Percentiles rank a stretch among this genome's conserved stretches.
Conservation (phyloP, 768 basidiomycete genomes). For the Xerocomus potaroensis region DNA sequence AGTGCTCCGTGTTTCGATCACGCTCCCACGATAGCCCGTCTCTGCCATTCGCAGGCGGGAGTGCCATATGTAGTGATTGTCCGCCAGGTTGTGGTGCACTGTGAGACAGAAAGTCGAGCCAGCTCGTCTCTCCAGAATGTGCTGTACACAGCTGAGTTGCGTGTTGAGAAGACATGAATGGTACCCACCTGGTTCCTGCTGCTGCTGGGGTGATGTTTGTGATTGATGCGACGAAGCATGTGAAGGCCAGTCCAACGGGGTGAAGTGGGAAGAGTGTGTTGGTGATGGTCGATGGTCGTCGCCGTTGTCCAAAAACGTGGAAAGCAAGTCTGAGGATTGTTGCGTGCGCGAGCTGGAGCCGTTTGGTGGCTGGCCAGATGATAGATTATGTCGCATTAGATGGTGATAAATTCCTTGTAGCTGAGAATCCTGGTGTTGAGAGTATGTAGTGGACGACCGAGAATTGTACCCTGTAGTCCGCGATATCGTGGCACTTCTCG, state of each 20-base stretch:
- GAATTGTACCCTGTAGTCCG: slow-evolving; percentile 23
- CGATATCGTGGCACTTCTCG: slow-evolving; percentile 21
- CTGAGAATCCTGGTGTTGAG: slow-evolving; percentile 29
- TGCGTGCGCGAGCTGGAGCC: slow-evolving; percentile 20
- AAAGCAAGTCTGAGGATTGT: slow-evolving; percentile 26
- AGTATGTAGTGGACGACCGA: slow-evolving; percentile 23
- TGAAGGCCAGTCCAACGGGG: slow-evolving; percentile 32
- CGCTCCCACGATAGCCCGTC: slow-evolving; percentile 31
- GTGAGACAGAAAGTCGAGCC: slow-evolving; percentile 33
- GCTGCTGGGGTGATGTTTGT: slow-evolving; percentile 16
- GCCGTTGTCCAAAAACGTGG: slow-evolving; percentile 26
- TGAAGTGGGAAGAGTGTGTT: slow-evolving; percentile 21
- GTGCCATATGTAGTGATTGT: slow-evolving; percentile 28
- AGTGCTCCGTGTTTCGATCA: slow-evolving; percentile 28
- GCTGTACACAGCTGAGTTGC: slow-evolving; percentile 12
- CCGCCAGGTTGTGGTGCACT: slow-evolving; percentile 20
- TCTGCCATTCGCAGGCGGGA: slow-evolving; percentile 23
- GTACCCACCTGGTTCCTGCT: slow-evolving; percentile 24
- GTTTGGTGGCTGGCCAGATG: slow-evolving; percentile 17
- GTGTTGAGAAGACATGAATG: not conserved
- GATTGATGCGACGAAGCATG: slow-evolving; percentile 24
- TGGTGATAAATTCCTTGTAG: slow-evolving; percentile 30
- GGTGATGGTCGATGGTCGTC: slow-evolving; percentile 25
- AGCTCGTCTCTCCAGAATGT: slow-evolving; percentile 29
- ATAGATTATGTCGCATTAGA: slow-evolving; percentile 26